Conservation (phyloP, 2,329 filamentous ascomycete species). For the Penicillium sp. region DNA sequence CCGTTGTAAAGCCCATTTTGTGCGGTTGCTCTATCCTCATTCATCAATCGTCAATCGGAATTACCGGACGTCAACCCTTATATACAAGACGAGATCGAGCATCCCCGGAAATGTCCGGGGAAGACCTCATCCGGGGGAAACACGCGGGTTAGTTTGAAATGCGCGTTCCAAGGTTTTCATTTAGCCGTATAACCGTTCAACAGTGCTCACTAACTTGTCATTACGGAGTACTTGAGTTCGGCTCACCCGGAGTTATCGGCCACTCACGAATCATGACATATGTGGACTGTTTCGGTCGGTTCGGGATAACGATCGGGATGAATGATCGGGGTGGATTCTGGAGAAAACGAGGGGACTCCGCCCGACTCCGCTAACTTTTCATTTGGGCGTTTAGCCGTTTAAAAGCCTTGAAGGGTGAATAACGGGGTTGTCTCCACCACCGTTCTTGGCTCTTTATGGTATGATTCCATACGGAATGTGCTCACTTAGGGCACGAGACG, state of each 20-base stretch:
- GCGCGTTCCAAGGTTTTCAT: neutral
- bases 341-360: neutral
- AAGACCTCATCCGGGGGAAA: constrained; percentile 1
- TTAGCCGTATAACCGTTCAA: constrained; percentile 21
- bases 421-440: too few relatives aligned
- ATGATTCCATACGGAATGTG: too few relatives aligned
- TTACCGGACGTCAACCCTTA: neutral
- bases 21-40: neutral
- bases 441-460: too few relatives aligned
- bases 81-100: neutral
- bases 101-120: neutral
- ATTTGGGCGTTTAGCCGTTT: constrained; percentile 17
- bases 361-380: neutral
- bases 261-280: neutral
- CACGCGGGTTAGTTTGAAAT: neutral
- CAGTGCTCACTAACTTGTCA: neutral
- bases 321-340: neutral
- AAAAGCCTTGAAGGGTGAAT: neutral
- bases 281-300: neutral
- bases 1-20: constrained; percentile 38
- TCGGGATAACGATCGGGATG: too few relatives aligned
- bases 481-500: neutral
- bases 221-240: neutral
- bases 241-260: neutral
- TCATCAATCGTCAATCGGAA: neutral